Conservation (phyloP, 306 rosid genomes). For the Vicia villosa region DNA sequence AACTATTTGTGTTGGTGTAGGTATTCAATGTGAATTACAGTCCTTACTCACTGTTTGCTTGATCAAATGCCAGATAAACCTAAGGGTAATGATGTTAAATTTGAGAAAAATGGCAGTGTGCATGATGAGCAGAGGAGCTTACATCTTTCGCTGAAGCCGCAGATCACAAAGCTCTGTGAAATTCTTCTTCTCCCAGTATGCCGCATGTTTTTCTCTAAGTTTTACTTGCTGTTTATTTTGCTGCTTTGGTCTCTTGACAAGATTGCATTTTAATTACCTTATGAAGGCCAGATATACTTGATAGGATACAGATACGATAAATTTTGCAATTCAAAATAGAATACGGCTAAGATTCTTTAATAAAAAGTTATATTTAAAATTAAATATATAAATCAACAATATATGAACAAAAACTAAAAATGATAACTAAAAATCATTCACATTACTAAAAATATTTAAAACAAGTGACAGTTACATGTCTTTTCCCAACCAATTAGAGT, state of each 20-base stretch:
- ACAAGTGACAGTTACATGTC: not conserved
- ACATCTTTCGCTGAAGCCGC: slow-evolving; percentile 48
- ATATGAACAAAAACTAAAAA: not conserved
- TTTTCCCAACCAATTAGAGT: not conserved
- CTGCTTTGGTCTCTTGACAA: slow-evolving; percentile 25
- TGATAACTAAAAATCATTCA: not conserved
- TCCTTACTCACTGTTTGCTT: slow-evolving; percentile 28
- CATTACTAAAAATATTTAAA: not conserved
- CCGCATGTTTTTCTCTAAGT: slow-evolving; percentile 11
- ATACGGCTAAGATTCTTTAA: no score
- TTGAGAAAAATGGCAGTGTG: slow-evolving; percentile 19
- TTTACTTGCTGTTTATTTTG: slow-evolving; percentile 31
- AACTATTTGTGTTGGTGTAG: slow-evolving; percentile 34
- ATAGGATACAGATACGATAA: no score
- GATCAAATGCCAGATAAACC: slow-evolving; percentile 42
- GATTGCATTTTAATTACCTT: slow-evolving; percentile 13
- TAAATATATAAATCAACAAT: no score
- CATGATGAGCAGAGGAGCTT: slow-evolving; percentile 43
- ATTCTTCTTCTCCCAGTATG: slow-evolving; percentile 50
- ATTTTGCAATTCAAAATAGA: no score
- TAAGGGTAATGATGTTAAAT: slow-evolving; percentile 34
- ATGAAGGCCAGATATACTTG: no score
- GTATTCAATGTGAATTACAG: slow-evolving; percentile 16
- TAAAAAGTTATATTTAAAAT: no score
- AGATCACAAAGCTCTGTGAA: slow-evolving; percentile 43